Evolutionary conservation across 2,329 filamentous ascomycete species (phyloP).

Genomic region (Hypoxylon sp.): DNA sequence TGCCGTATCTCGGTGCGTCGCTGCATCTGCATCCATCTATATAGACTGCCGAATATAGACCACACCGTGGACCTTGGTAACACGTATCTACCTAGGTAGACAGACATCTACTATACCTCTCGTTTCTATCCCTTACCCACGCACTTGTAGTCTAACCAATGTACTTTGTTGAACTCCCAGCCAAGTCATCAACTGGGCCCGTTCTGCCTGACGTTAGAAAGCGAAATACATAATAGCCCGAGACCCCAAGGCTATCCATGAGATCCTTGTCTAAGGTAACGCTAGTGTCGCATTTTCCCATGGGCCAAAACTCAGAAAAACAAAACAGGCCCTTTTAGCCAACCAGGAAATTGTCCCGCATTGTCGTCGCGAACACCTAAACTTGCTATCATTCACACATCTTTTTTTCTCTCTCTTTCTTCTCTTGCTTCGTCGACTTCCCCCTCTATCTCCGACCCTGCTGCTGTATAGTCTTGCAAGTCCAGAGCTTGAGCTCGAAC

Average conservation of each 20-base stretch:
- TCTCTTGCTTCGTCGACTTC: constrained; percentile 1
- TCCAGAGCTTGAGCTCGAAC: constrained; percentile 1
- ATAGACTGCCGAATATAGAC: not conserved
- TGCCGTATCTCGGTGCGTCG: constrained; percentile 12
- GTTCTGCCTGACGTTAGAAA: constrained; percentile 9
- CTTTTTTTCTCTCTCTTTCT: constrained; percentile 12
- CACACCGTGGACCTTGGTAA: not conserved
- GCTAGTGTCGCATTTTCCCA: constrained; percentile 34
- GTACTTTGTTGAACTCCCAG: constrained; percentile 2
- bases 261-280: constrained; percentile 18
- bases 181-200: not conserved
- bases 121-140: not conserved
- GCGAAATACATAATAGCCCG: constrained; percentile 21
- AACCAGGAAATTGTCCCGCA: constrained; percentile 24
- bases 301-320: constrained; percentile 24
- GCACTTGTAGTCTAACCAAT: not conserved
- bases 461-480: constrained; percentile 6
- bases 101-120: not conserved
- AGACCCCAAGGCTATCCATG: constrained; percentile 22
- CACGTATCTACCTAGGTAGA: too few species aligned
- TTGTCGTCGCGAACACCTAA: constrained; percentile 19
- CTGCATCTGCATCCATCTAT: not conserved
- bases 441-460: not conserved
- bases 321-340: constrained; percentile 17
- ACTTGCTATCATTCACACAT: constrained; percentile 5